Evolutionary conservation across 148 eudicot species (phyloP).

Genomic region (Fallopia convolvulus): DNA sequence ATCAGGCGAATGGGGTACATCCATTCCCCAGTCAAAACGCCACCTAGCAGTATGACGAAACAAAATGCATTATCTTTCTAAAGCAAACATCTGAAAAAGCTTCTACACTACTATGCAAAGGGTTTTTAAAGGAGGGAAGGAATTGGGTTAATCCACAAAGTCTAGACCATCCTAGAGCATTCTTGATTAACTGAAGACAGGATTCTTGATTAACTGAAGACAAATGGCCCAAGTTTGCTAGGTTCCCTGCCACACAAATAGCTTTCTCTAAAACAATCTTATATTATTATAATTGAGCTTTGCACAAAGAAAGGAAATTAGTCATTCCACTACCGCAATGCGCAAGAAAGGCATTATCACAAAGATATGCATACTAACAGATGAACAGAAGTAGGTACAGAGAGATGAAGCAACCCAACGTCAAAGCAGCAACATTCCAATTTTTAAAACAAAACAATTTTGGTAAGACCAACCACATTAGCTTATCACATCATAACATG

Average conservation of each 20-base stretch:
- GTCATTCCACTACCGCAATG: neutral
- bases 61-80: conserved; percentile 2
- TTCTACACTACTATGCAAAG: neutral
- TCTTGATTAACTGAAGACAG: neutral
- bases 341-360: no score
- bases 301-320: neutral
- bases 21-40: conserved; percentile 48
- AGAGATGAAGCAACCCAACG: neutral
- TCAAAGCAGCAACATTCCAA: neutral
- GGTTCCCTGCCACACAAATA: neutral
- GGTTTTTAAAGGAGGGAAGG: neutral
- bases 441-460: neutral
- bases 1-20: conserved; percentile 42
- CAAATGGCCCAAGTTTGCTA: neutral
- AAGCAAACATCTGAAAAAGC: neutral
- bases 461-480: neutral
- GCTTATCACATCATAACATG: neutral
- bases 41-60: neutral
- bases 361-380: neutral
- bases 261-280: neutral
- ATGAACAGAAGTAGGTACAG: neutral
- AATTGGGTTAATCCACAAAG: neutral
- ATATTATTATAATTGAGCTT: no score
- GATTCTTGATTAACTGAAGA: neutral
- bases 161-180: neutral